Base-by-base conservation (phyloP, 768 basidiomycete species). In the Lentinula boryana region DNA sequence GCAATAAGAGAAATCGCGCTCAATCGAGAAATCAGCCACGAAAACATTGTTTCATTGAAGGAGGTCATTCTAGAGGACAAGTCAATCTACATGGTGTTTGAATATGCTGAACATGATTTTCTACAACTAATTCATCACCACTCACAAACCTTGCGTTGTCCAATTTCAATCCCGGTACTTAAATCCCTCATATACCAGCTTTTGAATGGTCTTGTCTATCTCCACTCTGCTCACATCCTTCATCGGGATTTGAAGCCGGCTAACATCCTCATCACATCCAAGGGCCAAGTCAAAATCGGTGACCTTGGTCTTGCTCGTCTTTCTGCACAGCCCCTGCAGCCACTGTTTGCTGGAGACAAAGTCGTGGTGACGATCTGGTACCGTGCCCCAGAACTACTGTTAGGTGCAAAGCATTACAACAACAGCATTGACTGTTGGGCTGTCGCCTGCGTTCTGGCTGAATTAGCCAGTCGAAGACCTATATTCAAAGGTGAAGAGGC, bases 351-450 rank as follows among this genome's bases (percentile, higher is more conserved):
- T 0, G 95, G 95, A 15, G 97, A 99, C 75, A 98, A 98, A 68
- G 95, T 99, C 31, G 97, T 98, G 38, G 97, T 99, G 12, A 99
- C 97, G 0, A 98, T 99, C 68, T 98, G 97, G 97, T 99, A 99
- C 71, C 91, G 97, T 56, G 93, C 94, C 6, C 97, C 97, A 0
- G 97, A 99, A 70, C 84, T 99, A 2, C 81, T 99, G 9, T 82
- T 99, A 76, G 96, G 97, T 31, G 94, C 96, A 0, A 93, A 95
- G 64, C 97, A 99, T 73, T 99, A 99, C 72, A 96, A 97, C 65
- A 94, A 93, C 66, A 91, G 95, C 4, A 87, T 98, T 43, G 95
- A 99, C 70, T 87, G 93, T 58, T 99, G 97, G 97, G 95, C 97
- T 27, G 87, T 98, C 5, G 97, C 95, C 0, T 99, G 97, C 70